Base-by-base conservation (phyloP, 371 early-diverging fungal genomes). In the Apophysomyces trapeziformis region DNA sequence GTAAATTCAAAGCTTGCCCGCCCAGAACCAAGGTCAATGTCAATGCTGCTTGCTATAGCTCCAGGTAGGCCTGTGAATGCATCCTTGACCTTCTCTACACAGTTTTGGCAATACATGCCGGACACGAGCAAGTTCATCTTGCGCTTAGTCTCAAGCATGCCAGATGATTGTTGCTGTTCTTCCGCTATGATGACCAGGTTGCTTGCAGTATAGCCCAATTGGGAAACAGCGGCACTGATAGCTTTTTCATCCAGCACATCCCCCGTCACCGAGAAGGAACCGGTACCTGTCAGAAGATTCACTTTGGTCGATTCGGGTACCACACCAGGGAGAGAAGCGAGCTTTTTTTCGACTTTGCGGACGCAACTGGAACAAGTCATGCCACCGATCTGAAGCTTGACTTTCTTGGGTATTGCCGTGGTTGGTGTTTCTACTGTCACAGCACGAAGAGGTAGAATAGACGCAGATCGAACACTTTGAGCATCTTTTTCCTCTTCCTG, bases 361-460 rank as follows among this genome's bases (percentile, higher is more conserved):
- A 90, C 89, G 58, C 94, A 93, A 44, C 90, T 89, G 39, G 93
- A 82, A 68, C 94, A 93, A 9, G 93, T 91, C 94, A 95, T 93
- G 57, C 95, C 90, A 57, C 78, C 58, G 70, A 77, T 75, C 63
- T 44, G 64, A 47, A 90, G 69, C 11, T 69, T 80, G 6, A 85
- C 79, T 65, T 79, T 81, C 54, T 74, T 67, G 44, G 77, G 73
- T 7, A 50, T 57, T 7, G 79, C 67, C 7, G 69, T 58, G 4
- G 62, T 54, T 11, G 68, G 66, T 1, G 68, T 63, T n/a, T 69
- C 71, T 35, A 81, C 71, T 0, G 73, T 65, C 4, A 76, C 67
- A 26, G 71, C 65, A 54, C 73, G 68, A 5, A 77, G 68, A 3
- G 76, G 72, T 3, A 58, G 45, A 1, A 75, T 46, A 0, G 77